phyloP scores from a whole-genome alignment of 2,329 filamentous ascomycete species.

The Ophiocordyceps sinensis region DNA sequence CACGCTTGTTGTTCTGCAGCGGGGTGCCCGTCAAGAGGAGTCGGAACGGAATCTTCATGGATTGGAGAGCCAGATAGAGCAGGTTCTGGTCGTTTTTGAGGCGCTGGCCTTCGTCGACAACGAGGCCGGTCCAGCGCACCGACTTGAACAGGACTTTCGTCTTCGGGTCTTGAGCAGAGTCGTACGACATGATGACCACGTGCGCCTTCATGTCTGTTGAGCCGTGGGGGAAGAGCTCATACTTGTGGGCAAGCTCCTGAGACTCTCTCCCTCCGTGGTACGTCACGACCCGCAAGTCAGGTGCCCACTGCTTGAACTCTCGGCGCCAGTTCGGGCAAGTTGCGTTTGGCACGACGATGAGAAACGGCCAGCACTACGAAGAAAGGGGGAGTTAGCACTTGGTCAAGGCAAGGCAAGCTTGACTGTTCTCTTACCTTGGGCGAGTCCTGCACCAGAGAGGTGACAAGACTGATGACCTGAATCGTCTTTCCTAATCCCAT shows the following conservation, averaged over 20 bases:
- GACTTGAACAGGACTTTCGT: conserved; percentile 50
- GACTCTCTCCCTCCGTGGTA: conserved; percentile 71
- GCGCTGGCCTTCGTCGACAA: conserved; percentile 91
- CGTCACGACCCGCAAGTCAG: conserved; percentile 72
- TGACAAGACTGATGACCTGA: conserved; percentile 73
- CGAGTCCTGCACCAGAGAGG: conserved; percentile 52
- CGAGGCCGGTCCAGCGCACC: conserved; percentile 72
- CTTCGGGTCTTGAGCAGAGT: conserved; percentile 64
- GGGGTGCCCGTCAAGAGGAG: conserved; percentile 84
- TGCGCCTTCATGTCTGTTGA: conserved; percentile 65
- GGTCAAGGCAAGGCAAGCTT: neutral
- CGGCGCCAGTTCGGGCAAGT: conserved; percentile 97
- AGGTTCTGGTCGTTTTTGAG: conserved; percentile 84
- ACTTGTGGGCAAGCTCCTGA: conserved; percentile 61
- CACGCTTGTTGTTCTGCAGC: conserved; percentile 86
- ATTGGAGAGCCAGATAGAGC: conserved; percentile 60
- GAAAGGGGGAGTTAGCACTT: conserved; percentile 5
- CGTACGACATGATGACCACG: conserved; percentile 89
- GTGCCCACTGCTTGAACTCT: conserved; percentile 89
- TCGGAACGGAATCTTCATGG: conserved; percentile 68
- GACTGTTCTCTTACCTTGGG: conserved; percentile 24
- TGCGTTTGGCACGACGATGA: conserved; percentile 86
- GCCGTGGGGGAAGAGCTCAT: conserved; percentile 68
- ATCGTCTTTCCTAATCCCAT: conserved; percentile 98
- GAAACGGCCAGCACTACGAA: conserved; percentile 65